phyloP scores from a whole-genome alignment of 257 asterid species.

The Capsicum rhomboideum region DNA sequence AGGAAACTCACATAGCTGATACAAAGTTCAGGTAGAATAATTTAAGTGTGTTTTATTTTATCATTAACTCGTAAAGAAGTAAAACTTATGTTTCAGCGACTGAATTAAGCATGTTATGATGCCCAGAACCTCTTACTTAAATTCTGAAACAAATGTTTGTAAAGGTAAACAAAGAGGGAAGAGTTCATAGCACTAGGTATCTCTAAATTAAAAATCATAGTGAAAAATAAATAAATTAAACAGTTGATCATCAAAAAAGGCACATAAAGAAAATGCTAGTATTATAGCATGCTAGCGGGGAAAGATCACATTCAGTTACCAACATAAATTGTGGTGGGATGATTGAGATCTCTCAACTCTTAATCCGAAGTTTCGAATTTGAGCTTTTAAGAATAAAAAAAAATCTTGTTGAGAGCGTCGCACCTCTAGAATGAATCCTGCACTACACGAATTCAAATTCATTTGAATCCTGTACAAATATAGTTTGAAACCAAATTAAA shows the following conservation, averaged over 20 bases:
- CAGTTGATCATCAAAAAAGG: neutral
- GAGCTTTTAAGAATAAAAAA: no score
- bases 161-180: neutral
- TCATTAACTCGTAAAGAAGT: no score
- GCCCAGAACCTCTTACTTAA: neutral
- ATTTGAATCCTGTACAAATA: no score
- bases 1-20: no score
- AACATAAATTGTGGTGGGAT: neutral
- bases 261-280: neutral
- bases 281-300: neutral
- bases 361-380: neutral
- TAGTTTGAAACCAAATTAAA: no score
- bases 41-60: no score
- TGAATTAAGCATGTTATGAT: neutral
- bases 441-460: no score
- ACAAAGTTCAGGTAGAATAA: no score
- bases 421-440: no score
- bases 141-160: neutral
- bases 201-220: neutral
- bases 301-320: neutral
- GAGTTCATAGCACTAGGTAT: neutral
- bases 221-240: neutral
- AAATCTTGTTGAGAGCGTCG: no score
- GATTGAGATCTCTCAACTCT: neutral
- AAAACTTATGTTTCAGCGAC: neutral